These are phyloP conservation scores for Chlorella sp. DNA, from an alignment of 139 green algal genomes.

Conservation along the genomic window DNA sequence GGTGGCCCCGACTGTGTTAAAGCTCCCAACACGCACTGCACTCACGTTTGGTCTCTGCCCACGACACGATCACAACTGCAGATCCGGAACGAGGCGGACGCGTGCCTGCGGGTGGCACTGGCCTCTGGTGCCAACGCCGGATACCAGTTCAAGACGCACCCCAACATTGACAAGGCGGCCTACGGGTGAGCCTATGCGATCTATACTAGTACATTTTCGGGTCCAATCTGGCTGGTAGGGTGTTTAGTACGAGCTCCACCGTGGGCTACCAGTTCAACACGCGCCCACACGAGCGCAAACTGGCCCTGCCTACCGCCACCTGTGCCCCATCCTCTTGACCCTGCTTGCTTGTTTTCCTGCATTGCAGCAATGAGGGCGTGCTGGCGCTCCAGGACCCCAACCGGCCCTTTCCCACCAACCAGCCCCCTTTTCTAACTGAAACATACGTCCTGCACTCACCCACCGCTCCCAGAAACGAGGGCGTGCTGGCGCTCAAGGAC, in stretches of 20 bases:
- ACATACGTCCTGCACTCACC: not conserved
- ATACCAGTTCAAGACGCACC: conserved; percentile 99
- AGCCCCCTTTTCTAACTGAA: not conserved
- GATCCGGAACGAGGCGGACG: conserved; percentile 69
- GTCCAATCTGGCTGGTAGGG: too few relatives aligned
- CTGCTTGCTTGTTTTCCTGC: too few relatives aligned
- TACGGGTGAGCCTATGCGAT: conserved; percentile 54
- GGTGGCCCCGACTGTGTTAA: too few relatives aligned
- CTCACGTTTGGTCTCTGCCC: too few relatives aligned
- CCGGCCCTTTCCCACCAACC: not conserved
- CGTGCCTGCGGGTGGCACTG: conserved; percentile 74
- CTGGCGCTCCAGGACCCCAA: too few relatives aligned
- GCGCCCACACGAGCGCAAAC: too few relatives aligned
- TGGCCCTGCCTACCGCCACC: too few relatives aligned
- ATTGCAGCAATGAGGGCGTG: not conserved
- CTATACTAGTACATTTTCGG: not conserved
- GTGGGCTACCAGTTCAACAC: too few relatives aligned
- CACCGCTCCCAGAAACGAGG: conserved; percentile 40
- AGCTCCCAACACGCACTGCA: too few relatives aligned
- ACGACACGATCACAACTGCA: conserved; percentile 24
- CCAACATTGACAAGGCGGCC: conserved; percentile 98
- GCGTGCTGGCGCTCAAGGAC: conserved; percentile 92
- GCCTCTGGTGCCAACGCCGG: conserved; percentile 61
- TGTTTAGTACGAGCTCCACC: too few relatives aligned
- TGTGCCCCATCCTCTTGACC: too few relatives aligned